phyloP scores from a whole-genome alignment of 139 green algal species.

The Chlorella sp. region DNA sequence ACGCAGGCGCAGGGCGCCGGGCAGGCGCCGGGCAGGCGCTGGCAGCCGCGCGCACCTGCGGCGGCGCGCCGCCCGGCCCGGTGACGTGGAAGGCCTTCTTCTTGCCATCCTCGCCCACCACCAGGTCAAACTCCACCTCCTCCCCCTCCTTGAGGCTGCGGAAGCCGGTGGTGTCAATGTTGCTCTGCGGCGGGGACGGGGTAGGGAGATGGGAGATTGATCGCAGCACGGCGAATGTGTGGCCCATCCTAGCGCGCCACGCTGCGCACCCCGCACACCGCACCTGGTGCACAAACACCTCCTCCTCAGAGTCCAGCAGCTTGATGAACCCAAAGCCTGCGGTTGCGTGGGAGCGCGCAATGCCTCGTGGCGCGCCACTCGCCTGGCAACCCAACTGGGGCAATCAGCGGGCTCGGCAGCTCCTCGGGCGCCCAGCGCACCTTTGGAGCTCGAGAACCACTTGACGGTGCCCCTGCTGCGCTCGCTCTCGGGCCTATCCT shows the following conservation, averaged over 20 bases:
- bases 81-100: constrained; percentile 93
- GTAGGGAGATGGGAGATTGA: no score
- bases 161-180: constrained; percentile 92
- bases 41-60: constrained; percentile 53
- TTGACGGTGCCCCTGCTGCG: constrained; percentile 67
- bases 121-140: constrained; percentile 90
- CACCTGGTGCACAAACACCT: constrained; percentile 97
- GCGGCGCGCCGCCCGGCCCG: constrained; percentile 73
- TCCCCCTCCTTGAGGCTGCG: constrained; percentile 89
- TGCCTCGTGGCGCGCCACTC: not conserved
- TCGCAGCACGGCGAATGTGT: no score
- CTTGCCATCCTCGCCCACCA: constrained; percentile 81
- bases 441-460: constrained; percentile 94
- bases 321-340: constrained; percentile 83
- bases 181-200: constrained; percentile 71
- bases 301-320: constrained; percentile 77
- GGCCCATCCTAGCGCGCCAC: no score
- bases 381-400: no score
- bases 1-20: no score
- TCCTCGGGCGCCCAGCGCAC: no score
- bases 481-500: no score
- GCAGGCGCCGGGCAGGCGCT: no score
- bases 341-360: not conserved
- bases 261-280: not conserved
- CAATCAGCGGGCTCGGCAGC: no score